phyloP scores from a whole-genome alignment of 257 asterid species.

The Sherardia arvensis region DNA sequence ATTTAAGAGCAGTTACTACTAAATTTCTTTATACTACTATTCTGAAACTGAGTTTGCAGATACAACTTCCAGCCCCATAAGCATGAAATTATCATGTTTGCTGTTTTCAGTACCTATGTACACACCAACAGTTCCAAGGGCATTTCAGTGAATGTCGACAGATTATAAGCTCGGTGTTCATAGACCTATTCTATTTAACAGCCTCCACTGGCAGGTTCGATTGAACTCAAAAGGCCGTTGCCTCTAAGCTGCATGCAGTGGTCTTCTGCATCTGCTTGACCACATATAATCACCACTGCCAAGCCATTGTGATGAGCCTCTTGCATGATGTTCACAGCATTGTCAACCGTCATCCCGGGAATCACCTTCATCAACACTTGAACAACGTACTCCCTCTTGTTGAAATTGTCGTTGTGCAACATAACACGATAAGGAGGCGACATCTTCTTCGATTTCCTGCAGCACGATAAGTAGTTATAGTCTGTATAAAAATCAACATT shows the following conservation, averaged over 20 bases:
- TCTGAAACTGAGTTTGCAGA: not conserved
- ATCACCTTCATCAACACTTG: conserved; percentile 97
- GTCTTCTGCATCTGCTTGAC: conserved; percentile 87
- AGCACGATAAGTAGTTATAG: conserved; percentile 8
- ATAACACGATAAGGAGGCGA: conserved; percentile 88
- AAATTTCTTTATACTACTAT: not conserved
- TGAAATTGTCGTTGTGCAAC: conserved; percentile 80
- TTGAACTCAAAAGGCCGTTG: conserved; percentile 84
- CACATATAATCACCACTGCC: conserved; percentile 77
- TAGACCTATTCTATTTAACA: conserved; percentile 25
- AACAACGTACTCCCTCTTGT: conserved; percentile 93
- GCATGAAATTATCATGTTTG: not conserved
- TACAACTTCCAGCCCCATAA: not conserved
- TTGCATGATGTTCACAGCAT: conserved; percentile 92
- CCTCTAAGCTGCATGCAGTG: conserved; percentile 87
- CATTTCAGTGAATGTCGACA: not conserved
- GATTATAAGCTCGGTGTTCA: conserved; percentile 4
- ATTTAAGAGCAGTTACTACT: not conserved
- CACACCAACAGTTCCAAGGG: conserved; percentile 15
- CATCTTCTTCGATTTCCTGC: conserved; percentile 75
- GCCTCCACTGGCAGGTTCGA: conserved; percentile 77
- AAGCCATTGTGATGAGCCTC: conserved; percentile 84
- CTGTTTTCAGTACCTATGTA: conserved; percentile 22
- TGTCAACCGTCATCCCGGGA: conserved; percentile 91
- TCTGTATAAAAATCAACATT: not conserved